Percentiles rank a stretch among this genome's conserved stretches.
Evolutionary conservation across 257 asterid species (phyloP).

Genomic region (Agastache rugosa): DNA sequence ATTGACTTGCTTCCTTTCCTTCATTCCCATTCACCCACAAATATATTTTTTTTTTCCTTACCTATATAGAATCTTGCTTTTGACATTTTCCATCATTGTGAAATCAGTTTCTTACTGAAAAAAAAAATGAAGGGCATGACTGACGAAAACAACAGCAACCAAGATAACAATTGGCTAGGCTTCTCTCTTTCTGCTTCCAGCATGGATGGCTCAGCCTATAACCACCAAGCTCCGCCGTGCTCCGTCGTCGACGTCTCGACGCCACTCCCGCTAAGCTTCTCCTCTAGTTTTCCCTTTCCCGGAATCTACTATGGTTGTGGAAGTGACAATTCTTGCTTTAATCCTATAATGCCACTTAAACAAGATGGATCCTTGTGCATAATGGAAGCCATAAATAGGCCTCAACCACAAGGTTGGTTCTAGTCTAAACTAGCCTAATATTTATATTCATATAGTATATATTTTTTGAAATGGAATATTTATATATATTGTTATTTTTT

Average conservation of each 20-base stretch:
- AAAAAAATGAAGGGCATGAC: background rate
- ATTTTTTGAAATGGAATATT: no score
- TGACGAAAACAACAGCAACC: background rate
- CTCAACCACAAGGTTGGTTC: slow-evolving; percentile 77
- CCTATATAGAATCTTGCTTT: slow-evolving; percentile 4
- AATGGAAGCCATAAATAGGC: slow-evolving; percentile 62
- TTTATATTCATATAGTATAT: no score
- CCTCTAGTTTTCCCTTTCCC: slow-evolving; percentile 52
- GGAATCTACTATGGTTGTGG: slow-evolving; percentile 59
- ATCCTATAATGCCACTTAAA: slow-evolving; percentile 73
- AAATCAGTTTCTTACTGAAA: background rate
- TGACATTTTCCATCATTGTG: slow-evolving; percentile 1
- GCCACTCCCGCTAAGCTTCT: slow-evolving; percentile 46
- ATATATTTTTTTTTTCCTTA: background rate
- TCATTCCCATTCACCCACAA: background rate
- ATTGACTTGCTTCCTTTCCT: slow-evolving; percentile 47
- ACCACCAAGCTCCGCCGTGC: slow-evolving; percentile 23
- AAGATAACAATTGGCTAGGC: slow-evolving; percentile 53
- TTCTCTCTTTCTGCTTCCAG: slow-evolving; percentile 72
- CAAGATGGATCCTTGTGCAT: slow-evolving; percentile 80
- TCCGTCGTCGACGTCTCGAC: background rate
- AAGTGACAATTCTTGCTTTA: slow-evolving; percentile 49
- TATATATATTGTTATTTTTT: background rate
- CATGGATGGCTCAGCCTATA: slow-evolving; percentile 53
- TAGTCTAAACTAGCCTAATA: background rate